Conservation (phyloP, 495 filamentous ascomycete genomes). For the Penicillium nucicola region DNA sequence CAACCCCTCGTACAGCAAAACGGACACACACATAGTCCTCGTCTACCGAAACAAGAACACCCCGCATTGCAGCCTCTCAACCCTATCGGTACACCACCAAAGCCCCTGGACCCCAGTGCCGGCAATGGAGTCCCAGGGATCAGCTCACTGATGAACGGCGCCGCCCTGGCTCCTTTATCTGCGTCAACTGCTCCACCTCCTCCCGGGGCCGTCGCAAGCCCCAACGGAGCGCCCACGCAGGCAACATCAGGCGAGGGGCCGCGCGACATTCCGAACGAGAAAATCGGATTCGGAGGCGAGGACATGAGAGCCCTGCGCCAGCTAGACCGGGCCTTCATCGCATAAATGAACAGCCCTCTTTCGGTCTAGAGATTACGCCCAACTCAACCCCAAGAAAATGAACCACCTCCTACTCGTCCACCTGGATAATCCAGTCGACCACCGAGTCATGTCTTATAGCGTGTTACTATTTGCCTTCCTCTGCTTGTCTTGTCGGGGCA, state of each 20-base stretch:
- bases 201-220: slow-evolving; percentile 11
- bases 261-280: slow-evolving; percentile 62
- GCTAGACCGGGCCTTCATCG: slow-evolving; percentile 53
- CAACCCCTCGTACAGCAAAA: slow-evolving; percentile 26
- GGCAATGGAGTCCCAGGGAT: slow-evolving; percentile 51
- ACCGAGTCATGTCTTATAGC: neutral
- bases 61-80: slow-evolving; percentile 18
- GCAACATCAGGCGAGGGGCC: slow-evolving; percentile 43
- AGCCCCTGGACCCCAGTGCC: slow-evolving; percentile 21
- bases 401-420: neutral
- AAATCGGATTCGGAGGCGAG: slow-evolving; percentile 59
- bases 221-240: slow-evolving; percentile 7
- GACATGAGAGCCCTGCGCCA: slow-evolving; percentile 64
- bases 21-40: slow-evolving; percentile 28
- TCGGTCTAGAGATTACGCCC: neutral
- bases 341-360: slow-evolving; percentile 6
- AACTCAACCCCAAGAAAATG: neutral
- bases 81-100: slow-evolving; percentile 20
- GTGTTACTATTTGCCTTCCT: neutral
- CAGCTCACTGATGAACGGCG: slow-evolving; percentile 47
- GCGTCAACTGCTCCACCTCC: slow-evolving; percentile 28
- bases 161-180: slow-evolving; percentile 40
- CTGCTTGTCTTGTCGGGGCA: neutral
- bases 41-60: slow-evolving; percentile 30
- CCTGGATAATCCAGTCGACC: neutral